phyloP scores from a whole-genome alignment of 2,329 filamentous ascomycete species.

The Penicillium sp. region DNA sequence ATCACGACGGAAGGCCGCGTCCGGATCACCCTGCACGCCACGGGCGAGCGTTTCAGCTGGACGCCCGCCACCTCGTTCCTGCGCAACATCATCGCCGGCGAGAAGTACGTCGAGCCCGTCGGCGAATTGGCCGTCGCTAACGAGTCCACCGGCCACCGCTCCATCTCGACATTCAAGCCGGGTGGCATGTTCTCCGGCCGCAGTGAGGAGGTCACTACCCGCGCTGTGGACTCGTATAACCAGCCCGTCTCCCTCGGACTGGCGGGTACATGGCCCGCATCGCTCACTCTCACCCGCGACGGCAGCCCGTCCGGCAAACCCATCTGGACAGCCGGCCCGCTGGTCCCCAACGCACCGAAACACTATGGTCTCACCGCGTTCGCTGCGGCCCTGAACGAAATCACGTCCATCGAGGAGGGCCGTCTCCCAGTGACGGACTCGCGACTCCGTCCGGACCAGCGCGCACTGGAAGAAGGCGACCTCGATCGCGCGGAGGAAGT shows the following conservation, averaged over 20 bases:
- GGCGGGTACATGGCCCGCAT: conserved; percentile 80
- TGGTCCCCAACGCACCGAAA: conserved; percentile 76
- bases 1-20: conserved; percentile 89
- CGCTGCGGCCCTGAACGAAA: conserved; percentile 82
- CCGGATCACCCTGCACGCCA: conserved; percentile 72
- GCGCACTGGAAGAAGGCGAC: conserved; percentile 77
- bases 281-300: conserved; percentile 66
- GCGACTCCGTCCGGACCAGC: conserved; percentile 82
- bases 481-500: conserved; percentile 80
- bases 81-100: conserved; percentile 93
- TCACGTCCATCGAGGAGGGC: conserved; percentile 75
- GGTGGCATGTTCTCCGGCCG: conserved; percentile 97
- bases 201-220: conserved; percentile 82
- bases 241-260: conserved; percentile 67
- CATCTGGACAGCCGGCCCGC: conserved; percentile 75
- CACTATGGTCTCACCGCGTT: conserved; percentile 89
- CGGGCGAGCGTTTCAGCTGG: conserved; percentile 86
- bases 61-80: conserved; percentile 85
- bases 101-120: conserved; percentile 96
- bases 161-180: conserved; percentile 85
- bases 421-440: conserved; percentile 80
- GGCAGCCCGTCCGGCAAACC: conserved; percentile 64
- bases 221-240: conserved; percentile 69
- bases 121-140: conserved; percentile 84
- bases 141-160: conserved; percentile 80